Conservation (phyloP, 2,329 filamentous ascomycete species). For the Exophiala mesophila region DNA sequence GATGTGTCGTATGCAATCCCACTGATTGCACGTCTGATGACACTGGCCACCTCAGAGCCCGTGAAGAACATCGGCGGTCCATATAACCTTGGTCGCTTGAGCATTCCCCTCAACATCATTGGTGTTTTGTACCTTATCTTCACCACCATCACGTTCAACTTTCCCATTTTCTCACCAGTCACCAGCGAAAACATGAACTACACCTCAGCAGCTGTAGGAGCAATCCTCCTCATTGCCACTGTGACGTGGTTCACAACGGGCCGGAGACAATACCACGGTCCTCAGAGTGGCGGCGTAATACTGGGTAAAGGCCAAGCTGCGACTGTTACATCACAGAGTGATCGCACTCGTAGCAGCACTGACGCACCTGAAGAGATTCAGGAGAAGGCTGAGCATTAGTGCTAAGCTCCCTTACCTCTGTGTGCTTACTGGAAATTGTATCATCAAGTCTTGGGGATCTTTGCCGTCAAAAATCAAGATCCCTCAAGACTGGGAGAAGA, state of each 20-base stretch:
- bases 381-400: no score
- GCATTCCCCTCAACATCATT: conserved; percentile 44
- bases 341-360: no score
- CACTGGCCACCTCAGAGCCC: no score
- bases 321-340: no score
- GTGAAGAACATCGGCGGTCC: conserved; percentile 43
- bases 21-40: conserved; percentile 47
- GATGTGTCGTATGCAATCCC: conserved; percentile 56
- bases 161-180: conserved; percentile 50
- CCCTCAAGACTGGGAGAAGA: no score
- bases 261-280: conserved; percentile 28
- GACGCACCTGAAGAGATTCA: no score
- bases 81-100: conserved; percentile 40
- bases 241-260: conserved; percentile 35
- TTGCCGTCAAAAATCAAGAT: no score
- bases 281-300: conserved; percentile 19
- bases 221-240: conserved; percentile 46
- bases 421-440: no score
- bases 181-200: conserved; percentile 50
- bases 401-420: no score
- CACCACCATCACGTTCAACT: conserved; percentile 53
- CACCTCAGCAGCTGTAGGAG: conserved; percentile 52
- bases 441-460: no score
- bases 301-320: no score
- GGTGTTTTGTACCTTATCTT: conserved; percentile 52